Base-by-base conservation (phyloP, 2,329 filamentous ascomycete genomes). In the Calonectria montana region DNA sequence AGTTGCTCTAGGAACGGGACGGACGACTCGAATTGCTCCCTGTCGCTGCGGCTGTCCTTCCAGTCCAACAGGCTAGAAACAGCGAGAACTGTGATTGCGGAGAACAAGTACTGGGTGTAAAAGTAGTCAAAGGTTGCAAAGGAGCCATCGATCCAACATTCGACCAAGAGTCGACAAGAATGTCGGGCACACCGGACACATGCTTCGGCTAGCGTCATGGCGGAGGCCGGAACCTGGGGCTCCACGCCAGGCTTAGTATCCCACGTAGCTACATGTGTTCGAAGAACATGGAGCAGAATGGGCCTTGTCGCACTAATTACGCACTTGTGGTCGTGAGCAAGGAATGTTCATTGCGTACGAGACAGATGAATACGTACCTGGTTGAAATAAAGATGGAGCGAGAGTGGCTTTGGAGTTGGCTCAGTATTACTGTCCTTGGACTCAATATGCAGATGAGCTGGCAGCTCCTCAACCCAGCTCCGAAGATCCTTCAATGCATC, bases 51-150 rank as follows among this genome's bases (percentile, higher is more conserved):
- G 3, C 77, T 79, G 9, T 81, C 75, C 5, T 80, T 78, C 0
- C 80, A 75, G 4, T 76, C 76, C 0, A 86, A 77, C 0, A 87
- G 76, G 43, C 83, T 85, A 2, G 86, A 87, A 1, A 87, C 80
- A 0, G 84, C 85, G 2, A 88, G 81, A 5, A 87, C 82, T 0
- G 83, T 86, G 2, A 84, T 81, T 0, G 85, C 82, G 0, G 86
- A 85, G 75, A 88, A 88, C 29, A 88, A 82, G 47, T 86, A 87
- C 57, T 87, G 85, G 0, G 84, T 84, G 75, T 84, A 82, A 57
- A 85, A 85, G 76, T 86, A 87, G 70, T 87, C 86, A 55, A 88
- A 87, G 0, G 83, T 87, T 0, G 83, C 79, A 66, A 87, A 87
- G 0, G 85, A 83, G 0, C 87, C 87, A 37, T 86, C 82, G 2